These are phyloP conservation scores for Fraxinus paxiana DNA, from an alignment of 305 asterid genomes.

Conservation along the genomic window DNA sequence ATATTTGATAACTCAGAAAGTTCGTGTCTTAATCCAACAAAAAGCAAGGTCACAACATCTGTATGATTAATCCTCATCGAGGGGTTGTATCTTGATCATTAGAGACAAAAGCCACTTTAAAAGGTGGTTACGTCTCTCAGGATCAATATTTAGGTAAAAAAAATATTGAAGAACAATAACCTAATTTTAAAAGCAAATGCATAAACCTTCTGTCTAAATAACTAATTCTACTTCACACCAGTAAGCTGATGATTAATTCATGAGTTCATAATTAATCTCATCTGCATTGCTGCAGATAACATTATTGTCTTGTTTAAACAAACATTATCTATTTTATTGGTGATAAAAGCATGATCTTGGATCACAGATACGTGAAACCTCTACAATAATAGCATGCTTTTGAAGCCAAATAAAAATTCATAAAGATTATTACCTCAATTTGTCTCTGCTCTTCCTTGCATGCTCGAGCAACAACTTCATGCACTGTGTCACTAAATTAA, in stretches of 20 bases:
- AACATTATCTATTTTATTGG: constrained; percentile 8
- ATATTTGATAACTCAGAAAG: background rate
- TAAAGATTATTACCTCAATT: constrained; percentile 63
- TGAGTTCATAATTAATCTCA: background rate
- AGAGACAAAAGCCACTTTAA: background rate
- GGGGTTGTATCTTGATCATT: background rate
- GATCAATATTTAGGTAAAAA: constrained; percentile 7
- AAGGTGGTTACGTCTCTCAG: background rate
- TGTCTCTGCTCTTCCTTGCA: constrained; percentile 98
- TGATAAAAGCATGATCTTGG: constrained; percentile 18
- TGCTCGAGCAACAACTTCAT: constrained; percentile 86
- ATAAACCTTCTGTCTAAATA: background rate
- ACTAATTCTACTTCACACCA: background rate
- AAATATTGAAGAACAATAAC: background rate
- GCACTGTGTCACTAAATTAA: constrained; percentile 69
- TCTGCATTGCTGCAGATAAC: background rate
- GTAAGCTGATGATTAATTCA: background rate
- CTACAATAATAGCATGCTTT: constrained; percentile 2
- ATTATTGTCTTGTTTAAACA: background rate
- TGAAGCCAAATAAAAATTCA: constrained; percentile 15
- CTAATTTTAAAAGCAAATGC: background rate
- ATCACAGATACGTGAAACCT: constrained; percentile 15
- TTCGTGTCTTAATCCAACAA: constrained; percentile 14
- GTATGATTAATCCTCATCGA: constrained; percentile 9
- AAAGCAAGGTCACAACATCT: constrained; percentile 10